Percentiles rank a stretch among this genome's conserved stretches.
Conservation (phyloP, 306 rosid genomes). For the Coriaria nepalensis region DNA sequence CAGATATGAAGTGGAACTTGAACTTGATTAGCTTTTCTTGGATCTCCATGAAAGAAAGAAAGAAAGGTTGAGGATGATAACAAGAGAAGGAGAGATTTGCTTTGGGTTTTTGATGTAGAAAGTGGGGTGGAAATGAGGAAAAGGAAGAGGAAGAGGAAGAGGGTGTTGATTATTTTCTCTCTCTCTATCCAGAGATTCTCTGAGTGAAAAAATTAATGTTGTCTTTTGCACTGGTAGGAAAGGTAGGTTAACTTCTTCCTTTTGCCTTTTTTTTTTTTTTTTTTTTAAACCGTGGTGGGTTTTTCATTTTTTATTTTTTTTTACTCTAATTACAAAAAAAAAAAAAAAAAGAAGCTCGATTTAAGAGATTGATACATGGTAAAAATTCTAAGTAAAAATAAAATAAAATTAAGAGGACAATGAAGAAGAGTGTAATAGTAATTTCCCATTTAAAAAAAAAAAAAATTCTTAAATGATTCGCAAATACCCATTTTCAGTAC, state of each 20-base stretch:
- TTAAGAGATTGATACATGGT: too few species aligned
- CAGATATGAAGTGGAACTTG: slow-evolving; percentile 33
- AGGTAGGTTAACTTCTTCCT: neutral
- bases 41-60: slow-evolving; percentile 51
- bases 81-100: neutral
- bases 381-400: too few species aligned
- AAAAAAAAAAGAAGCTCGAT: too few species aligned
- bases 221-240: slow-evolving; percentile 5
- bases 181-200: slow-evolving; percentile 31
- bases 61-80: neutral
- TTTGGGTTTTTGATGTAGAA: slow-evolving; percentile 4
- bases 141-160: too few species aligned
- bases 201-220: neutral
- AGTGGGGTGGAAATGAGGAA: slow-evolving; percentile 2
- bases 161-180: neutral
- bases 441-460: neutral
- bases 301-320: too few species aligned
- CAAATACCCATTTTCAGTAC: too few species aligned
- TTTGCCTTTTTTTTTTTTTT: neutral
- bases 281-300: neutral
- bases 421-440: slow-evolving; percentile 1
- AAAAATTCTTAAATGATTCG: neutral
- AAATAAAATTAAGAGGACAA: too few species aligned
- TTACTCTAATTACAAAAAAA: too few species aligned
- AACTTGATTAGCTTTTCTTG: slow-evolving; percentile 34